phyloP scores from a whole-genome alignment of 441 rosid genomes.

The Omphalea diandra region DNA sequence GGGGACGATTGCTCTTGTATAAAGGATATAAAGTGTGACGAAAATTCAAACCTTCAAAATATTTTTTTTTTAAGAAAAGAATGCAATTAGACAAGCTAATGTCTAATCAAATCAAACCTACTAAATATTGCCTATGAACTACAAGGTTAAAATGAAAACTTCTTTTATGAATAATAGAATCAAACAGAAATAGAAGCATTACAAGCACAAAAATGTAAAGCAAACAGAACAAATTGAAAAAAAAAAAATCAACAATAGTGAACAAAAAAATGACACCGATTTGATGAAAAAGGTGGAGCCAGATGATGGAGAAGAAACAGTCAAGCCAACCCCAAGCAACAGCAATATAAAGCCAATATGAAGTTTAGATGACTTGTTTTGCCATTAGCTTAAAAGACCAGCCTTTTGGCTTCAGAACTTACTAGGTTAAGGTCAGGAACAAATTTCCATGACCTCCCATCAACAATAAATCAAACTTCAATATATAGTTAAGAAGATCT shows the following conservation, averaged over 20 bases:
- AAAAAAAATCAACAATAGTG: neutral
- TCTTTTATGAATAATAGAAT: neutral
- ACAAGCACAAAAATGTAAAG: neutral
- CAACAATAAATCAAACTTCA: neutral
- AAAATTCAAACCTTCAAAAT: slow-evolving; percentile 69
- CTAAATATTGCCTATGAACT: neutral
- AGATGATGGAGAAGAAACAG: neutral
- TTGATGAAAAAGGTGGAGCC: neutral
- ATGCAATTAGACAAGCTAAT: slow-evolving; percentile 15
- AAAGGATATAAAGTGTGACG: slow-evolving; percentile 89
- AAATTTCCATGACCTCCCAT: neutral
- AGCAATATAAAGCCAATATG: neutral
- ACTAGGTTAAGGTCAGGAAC: neutral
- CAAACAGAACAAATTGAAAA: neutral
- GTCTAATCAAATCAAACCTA: neutral
- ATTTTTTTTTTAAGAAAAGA: neutral
- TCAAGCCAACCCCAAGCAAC: neutral
- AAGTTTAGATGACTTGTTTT: neutral
- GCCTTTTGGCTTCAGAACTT: slow-evolving; percentile 6
- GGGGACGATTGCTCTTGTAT: slow-evolving; percentile 94
- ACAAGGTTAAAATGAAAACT: neutral
- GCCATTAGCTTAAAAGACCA: neutral
- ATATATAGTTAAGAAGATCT: neutral
- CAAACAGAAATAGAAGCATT: neutral
- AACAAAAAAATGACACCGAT: neutral